Evolutionary conservation across 164 flowering plant genomes (phyloP), one percentile per base, ranked within the genome.

Genomic region (Protea cynaroides): DNA sequence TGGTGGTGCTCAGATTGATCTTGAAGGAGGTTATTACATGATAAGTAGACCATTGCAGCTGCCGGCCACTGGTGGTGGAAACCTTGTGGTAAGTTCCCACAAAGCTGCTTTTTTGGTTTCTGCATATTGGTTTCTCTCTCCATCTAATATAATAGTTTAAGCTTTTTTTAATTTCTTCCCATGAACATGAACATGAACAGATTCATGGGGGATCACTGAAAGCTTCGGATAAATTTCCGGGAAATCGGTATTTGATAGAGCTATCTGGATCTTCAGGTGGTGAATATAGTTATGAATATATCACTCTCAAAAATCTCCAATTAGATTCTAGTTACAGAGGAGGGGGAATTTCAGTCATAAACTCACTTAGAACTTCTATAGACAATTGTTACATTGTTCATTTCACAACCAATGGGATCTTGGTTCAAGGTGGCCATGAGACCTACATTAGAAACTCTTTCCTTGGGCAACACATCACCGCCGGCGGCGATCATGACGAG

Each of bases 381-480:
- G 88, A 86, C 72, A 94, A 87, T 66, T 87, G 95, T 61, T 94
- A 87, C 92, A 72, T 94, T 23, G 52, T 84, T 21, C 90, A 83
- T 72, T 90, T 85, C 79, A 65, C 72, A 56, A 76, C 82, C 56
- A 69, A 75, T 19, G 97, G 94, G 7, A 74, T 90, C 54, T 47
- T 75, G 1, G 90, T 86, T 64, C 75, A 72, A 51, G 70, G 34
- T 29, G 34, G 34, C 34, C 34, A 29, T 29, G 34, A 29, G 34
- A 29, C 34, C 34, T 29, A 29, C 76, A 82, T 94, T 68, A 74
- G 83, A 2, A 81, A 78, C 79, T 80, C 92, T 58, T 94, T 81
- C 79, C 80, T 94, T 22, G 98, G 98, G 49, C 97, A 94, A 38
- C 90, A 84, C 71, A 81, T 86, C 65, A 94, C 97, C 4, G 89